These are phyloP conservation scores for Diversispora epigaea DNA, from an alignment of 192 early-diverging fungal genomes.

Conservation along the genomic window DNA sequence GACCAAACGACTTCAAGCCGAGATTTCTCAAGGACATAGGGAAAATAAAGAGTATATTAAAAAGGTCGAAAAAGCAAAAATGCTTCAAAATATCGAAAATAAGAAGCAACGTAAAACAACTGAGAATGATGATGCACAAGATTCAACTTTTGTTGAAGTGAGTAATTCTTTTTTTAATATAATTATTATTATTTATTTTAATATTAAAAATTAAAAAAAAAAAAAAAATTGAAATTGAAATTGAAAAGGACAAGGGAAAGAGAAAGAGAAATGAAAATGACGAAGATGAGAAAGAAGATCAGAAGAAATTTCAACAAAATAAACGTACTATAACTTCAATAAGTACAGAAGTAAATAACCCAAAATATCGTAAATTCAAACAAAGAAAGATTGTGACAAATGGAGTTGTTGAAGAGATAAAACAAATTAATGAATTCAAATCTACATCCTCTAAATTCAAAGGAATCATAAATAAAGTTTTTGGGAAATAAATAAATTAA, in stretches of 20 bases:
- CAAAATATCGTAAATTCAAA: neutral
- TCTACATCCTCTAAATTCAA: no score
- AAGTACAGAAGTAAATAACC: neutral
- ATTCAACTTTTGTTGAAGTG: neutral
- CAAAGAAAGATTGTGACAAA: neutral
- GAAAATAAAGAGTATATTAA: conserved; percentile 85
- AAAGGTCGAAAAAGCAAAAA: conserved; percentile 88
- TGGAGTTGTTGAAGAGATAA: neutral
- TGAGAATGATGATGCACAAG: neutral
- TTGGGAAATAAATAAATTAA: no score
- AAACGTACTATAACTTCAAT: neutral
- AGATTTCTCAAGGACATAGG: conserved; percentile 79
- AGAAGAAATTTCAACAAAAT: neutral
- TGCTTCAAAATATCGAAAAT: neutral
- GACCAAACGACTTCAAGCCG: conserved; percentile 77
- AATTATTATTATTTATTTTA: neutral
- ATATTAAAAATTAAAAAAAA: no score
- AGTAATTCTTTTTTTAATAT: neutral
- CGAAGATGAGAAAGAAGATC: conserved; percentile 1
- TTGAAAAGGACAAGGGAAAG: neutral
- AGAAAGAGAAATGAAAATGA: neutral
- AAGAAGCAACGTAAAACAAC: neutral
- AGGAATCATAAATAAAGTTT: no score
- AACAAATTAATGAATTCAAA: no score
- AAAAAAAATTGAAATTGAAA: neutral